Evolutionary conservation across 495 filamentous ascomycete species (phyloP), one percentile per base, ranked within the genome.

Genomic region (Penicillium simplicissimum): DNA sequence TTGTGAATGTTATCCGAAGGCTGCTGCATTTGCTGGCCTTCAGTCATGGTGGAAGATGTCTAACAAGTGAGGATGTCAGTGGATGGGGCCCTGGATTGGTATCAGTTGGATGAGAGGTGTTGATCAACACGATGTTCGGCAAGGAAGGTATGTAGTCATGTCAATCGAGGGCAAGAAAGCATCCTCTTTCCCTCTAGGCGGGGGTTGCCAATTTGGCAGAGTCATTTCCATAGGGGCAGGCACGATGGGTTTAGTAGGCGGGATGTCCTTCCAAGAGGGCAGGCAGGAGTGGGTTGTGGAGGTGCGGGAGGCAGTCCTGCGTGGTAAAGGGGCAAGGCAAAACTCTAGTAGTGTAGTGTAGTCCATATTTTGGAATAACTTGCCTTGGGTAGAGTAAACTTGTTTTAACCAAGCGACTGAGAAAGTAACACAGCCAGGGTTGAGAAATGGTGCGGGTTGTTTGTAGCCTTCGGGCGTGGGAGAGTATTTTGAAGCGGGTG

Each of bases 41-140:
- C 62, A 67, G 60, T 66, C 67, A 71, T 71, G 64, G 69, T 65
- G 59, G 52, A 21, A 48, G 45, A 5, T 49, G 57, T 63, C 66
- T 71, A 28, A 1, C 7, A 17, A n/a, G 9, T 15, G 19, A 48
- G 11, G 38, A 33, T 36, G 43, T 58, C 14, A 58, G 56, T 58
- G 10, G 31, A 36, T 15, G 9, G 28, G 21, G 11, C 8, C 15
- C 14, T 36, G 9, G 14, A 36, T 34, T 2, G 14, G 51, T 53
- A 53, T 23, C 33, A 21, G 28, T 33, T 31, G n/a, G 31, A 36
- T 36, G n/a, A 52, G 31, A 36, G 15, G 23, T 49, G 11, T 49
- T n/a, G 21, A 49, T 49, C 45, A 14, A 25, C 15, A 9, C n/a
- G n/a, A n/a, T 53, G 23, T 11, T 19, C 25, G 6, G 15, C 10